A percentile compares a stretch with the other conserved stretches of the same genome.
phyloP scores from a whole-genome alignment of 192 early-diverging fungal genomes.

The Podila epicladia region DNA sequence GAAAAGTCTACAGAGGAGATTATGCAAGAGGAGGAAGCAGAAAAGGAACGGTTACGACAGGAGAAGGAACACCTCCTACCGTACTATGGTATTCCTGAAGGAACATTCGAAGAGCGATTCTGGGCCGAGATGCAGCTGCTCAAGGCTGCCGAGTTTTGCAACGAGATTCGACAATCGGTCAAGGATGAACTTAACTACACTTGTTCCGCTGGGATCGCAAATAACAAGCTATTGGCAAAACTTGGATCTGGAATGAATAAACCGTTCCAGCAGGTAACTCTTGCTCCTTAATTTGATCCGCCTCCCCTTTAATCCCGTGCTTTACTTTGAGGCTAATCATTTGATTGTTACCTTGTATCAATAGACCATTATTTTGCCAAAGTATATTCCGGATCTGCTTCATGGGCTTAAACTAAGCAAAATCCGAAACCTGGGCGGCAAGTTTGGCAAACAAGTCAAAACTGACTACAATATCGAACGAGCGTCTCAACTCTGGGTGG shows the following conservation, averaged over 20 bases:
- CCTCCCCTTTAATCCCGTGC: not conserved
- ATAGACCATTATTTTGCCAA: constrained; percentile 75
- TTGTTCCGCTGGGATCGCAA: constrained; percentile 84
- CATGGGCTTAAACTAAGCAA: constrained; percentile 71
- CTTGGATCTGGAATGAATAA: constrained; percentile 87
- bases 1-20: constrained; percentile 35
- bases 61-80: constrained; percentile 16
- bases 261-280: constrained; percentile 78
- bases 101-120: constrained; percentile 42
- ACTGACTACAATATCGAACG: constrained; percentile 64
- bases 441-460: constrained; percentile 79
- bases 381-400: constrained; percentile 69
- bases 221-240: constrained; percentile 89
- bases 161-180: constrained; percentile 70
- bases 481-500: constrained; percentile 51
- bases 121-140: constrained; percentile 86
- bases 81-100: constrained; percentile 41
- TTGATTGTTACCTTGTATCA: not conserved
- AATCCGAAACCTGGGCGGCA: constrained; percentile 90
- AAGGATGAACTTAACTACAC: constrained; percentile 79
- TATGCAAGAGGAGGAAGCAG: constrained; percentile 9
- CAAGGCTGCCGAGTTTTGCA: constrained; percentile 75
- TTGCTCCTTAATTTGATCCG: not conserved
- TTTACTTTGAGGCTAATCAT: not conserved
- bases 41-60: constrained; percentile 16